Base-by-base conservation (phyloP, 2,329 filamentous ascomycete species). In the Xenoacremonium recifei region DNA sequence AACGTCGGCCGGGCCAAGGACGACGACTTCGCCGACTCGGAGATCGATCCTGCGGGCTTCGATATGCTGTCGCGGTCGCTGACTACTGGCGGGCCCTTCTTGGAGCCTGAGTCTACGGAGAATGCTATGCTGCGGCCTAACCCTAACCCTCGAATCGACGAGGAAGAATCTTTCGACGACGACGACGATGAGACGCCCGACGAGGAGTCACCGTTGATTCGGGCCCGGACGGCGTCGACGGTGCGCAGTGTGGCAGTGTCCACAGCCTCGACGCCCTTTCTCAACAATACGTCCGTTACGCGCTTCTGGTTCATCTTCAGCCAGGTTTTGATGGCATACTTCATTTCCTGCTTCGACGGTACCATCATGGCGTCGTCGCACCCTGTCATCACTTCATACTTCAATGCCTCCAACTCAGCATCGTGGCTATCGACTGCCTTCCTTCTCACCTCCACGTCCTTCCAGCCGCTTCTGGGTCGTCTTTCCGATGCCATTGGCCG, bases 361-460 rank as follows among this genome's bases (percentile, higher is more conserved):
- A 92, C 87, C 4, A 77, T 92, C 51, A 90, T 92, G 86, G 86
- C 86, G 4, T 89, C 85, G 3, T 84, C 78, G 31, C 87, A 93
- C 62, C 87, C 87, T 0, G 85, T 88, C 43, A 89, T 92, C 47
- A 90, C 87, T 1, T 89, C 85, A 1, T 82, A 91, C 62, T 92
- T 92, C 63, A 70, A 82, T 47, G 79, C 85, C 36, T 87, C 86
- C 21, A 89, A 92, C 62, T 81, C 81, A 35, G 88, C 88, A 3
- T 89, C 87, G 2, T 93, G 88, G 88, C 72, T 92, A 4, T 89
- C 86, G 2, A 92, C 87, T 0, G 80, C 85, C 0, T 92, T 90
- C 50, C 66, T 92, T 25, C 72, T 93, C 27, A 89, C 87, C 0
- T 87, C 81, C 4, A 90, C 87, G 2, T 80, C 84, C 18, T 84